phyloP scores from a whole-genome alignment of 208 protist genomes.

The Acanthamoeba healyi region DNA sequence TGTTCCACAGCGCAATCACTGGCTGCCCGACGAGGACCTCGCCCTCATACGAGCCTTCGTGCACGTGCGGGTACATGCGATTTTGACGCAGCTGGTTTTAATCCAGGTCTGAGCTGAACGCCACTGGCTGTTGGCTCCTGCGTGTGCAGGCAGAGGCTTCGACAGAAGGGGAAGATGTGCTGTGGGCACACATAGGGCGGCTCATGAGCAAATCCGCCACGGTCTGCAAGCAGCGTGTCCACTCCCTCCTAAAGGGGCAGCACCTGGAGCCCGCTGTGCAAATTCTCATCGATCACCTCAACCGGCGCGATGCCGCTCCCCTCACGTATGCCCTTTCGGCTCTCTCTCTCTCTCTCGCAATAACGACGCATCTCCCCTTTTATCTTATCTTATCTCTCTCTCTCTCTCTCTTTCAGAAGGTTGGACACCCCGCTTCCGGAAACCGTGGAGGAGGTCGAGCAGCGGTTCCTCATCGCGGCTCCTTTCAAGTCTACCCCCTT shows the following conservation, averaged over 20 bases:
- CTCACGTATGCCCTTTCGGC: neutral
- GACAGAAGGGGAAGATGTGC: neutral
- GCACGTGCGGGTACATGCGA: neutral
- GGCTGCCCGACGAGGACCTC: neutral
- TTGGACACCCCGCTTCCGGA: neutral
- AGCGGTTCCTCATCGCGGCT: neutral
- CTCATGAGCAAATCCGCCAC: neutral
- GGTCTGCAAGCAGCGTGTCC: neutral
- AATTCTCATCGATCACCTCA: slow-evolving; percentile 18
- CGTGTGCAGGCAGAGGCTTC: neutral
- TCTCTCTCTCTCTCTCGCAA: neutral
- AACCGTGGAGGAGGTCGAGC: neutral
- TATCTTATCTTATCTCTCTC: too few species aligned
- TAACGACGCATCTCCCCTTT: neutral
- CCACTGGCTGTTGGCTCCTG: neutral
- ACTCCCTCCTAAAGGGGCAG: neutral
- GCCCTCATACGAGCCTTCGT: slow-evolving; percentile 15
- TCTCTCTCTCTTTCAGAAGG: neutral
- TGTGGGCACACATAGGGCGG: slow-evolving; percentile 1
- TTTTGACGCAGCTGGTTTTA: too few species aligned
- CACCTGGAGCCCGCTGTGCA: slow-evolving; percentile 30
- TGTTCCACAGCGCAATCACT: neutral
- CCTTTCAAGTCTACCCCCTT: neutral
- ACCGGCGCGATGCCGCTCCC: neutral
- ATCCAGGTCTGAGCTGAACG: too few species aligned